Evolutionary conservation across 176 grass and related monocot species (phyloP).

Genomic region (Musa beccarii): DNA sequence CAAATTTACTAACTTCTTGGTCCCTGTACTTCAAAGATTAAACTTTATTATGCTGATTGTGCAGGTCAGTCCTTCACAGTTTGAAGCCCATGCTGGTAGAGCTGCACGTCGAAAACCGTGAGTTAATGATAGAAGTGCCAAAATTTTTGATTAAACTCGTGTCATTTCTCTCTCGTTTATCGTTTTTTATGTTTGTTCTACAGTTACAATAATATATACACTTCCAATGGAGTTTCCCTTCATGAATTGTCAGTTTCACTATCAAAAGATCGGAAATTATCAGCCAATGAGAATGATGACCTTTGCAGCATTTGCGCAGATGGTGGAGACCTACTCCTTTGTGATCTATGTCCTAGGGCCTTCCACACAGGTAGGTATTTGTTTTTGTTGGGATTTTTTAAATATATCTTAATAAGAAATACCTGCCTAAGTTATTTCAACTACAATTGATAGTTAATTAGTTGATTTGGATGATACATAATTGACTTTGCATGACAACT

Average conservation of each 20-base stretch:
- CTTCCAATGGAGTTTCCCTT: conserved; percentile 89
- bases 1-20: conserved; percentile 4
- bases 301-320: conserved; percentile 91
- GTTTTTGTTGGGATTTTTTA: background rate
- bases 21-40: conserved; percentile 8
- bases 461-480: background rate
- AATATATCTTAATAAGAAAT: background rate
- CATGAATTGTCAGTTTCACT: conserved; percentile 93
- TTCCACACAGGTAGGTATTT: conserved; percentile 73
- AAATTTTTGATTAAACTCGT: background rate
- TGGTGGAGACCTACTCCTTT: conserved; percentile 82
- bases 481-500: background rate
- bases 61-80: conserved; percentile 93
- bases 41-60: conserved; percentile 24
- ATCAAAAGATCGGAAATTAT: conserved; percentile 50
- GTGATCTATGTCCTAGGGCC: conserved; percentile 85
- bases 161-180: background rate
- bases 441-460: background rate
- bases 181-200: conserved; percentile 4
- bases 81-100: conserved; percentile 92
- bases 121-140: conserved; percentile 25
- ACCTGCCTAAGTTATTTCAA: no score
- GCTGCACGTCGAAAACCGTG: conserved; percentile 88
- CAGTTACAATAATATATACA: conserved; percentile 99
- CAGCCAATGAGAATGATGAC: conserved; percentile 73